Evolutionary conservation across 2,329 filamentous ascomycete species (phyloP).

Genomic region (Cordyceps cateniannulata): DNA sequence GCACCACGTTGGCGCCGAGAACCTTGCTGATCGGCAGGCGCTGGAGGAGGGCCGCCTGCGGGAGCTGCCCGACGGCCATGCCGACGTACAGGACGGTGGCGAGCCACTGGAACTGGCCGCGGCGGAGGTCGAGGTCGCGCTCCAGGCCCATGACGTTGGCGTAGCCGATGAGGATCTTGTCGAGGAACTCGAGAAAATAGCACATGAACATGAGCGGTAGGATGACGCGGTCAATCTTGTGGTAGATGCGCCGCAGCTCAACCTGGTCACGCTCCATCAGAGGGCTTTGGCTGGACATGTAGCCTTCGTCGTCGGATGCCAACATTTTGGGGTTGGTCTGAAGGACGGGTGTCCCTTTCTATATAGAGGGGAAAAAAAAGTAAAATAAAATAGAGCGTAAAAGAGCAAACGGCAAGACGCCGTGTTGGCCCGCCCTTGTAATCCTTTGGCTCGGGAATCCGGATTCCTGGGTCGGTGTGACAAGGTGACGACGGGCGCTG

Average conservation of each 20-base stretch:
- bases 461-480: too few relatives aligned
- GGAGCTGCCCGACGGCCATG: constrained; percentile 24
- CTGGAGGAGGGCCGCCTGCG: constrained; percentile 26
- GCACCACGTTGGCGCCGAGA: constrained; percentile 26
- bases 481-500: too few relatives aligned
- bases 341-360: not conserved
- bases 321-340: not conserved
- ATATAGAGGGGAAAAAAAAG: too few relatives aligned
- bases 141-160: constrained; percentile 26
- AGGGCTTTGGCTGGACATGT: not conserved
- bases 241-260: constrained; percentile 15
- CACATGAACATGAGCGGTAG: constrained; percentile 23
- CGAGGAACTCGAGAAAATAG: constrained; percentile 23
- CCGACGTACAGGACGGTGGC: constrained; percentile 26
- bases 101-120: constrained; percentile 27
- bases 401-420: not conserved
- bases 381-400: not conserved
- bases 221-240: constrained; percentile 21
- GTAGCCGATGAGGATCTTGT: constrained; percentile 24
- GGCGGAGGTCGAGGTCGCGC: constrained; percentile 23
- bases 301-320: not conserved
- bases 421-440: not conserved
- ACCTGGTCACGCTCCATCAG: not conserved
- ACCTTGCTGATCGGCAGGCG: constrained; percentile 28
- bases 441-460: too few relatives aligned